Percentiles rank a stretch among this genome's conserved stretches.
phyloP scores from a whole-genome alignment of 352 stramenopile species.

The Pythium dissotocum region DNA sequence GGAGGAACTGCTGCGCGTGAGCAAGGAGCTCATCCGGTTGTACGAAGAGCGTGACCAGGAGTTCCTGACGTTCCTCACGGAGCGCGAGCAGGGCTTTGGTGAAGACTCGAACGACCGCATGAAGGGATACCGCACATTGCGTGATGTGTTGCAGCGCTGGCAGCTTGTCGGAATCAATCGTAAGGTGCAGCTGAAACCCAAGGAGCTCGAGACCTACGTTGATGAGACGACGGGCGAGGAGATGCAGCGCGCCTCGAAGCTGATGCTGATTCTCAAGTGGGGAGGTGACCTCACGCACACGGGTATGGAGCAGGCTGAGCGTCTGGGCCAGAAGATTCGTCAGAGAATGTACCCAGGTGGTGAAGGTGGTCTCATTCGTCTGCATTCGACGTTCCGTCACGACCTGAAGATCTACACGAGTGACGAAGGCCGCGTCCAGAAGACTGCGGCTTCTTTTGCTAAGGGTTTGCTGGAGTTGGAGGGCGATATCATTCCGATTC shows the following conservation, averaged over 20 bases:
- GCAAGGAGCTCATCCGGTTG: conserved; percentile 66
- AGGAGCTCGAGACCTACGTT: conserved; percentile 46
- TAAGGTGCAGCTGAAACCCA: conserved; percentile 96
- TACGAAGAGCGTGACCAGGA: conserved; percentile 62
- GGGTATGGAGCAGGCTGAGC: conserved; percentile 95
- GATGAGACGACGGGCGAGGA: conserved; percentile 29
- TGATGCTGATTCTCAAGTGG: conserved; percentile 99
- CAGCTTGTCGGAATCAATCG: conserved; percentile 97
- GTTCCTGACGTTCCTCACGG: conserved; percentile 65
- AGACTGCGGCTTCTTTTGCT: conserved; percentile 98
- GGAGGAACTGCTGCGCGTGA: conserved; percentile 76
- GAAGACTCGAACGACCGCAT: conserved; percentile 76
- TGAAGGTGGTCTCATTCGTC: conserved; percentile 95
- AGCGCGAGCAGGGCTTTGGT: conserved; percentile 54
- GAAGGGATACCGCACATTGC: conserved; percentile 85
- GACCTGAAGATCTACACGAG: conserved; percentile 99
- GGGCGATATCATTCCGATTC: conserved; percentile 98
- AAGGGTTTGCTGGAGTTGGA: conserved; percentile 99
- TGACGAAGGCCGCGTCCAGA: conserved; percentile 99
- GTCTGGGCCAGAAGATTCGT: conserved; percentile 90
- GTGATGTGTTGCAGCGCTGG: conserved; percentile 96
- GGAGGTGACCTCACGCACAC: conserved; percentile 98
- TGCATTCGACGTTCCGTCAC: conserved; percentile 99
- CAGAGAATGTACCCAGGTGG: conserved; percentile 90
- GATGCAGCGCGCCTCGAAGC: conserved; percentile 71